Percentiles rank a stretch among this genome's conserved stretches.
Evolutionary conservation across 352 stramenopile species (phyloP).

Genomic region (Pythium volutum): DNA sequence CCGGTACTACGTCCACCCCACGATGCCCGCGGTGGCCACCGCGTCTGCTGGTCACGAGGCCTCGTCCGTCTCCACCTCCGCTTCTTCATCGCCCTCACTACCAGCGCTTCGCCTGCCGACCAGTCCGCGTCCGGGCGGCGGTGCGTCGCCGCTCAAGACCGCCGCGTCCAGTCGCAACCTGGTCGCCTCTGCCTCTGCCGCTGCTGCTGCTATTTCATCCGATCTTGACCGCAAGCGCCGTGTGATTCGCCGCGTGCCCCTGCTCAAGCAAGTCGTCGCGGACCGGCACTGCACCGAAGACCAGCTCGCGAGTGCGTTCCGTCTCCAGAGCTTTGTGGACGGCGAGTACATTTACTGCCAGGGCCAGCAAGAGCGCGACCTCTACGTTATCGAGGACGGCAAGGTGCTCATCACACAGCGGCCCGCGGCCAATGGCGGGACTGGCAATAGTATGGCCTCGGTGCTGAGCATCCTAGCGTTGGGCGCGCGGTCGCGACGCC

Average conservation of each 20-base stretch:
- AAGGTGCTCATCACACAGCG: slow-evolving; percentile 68
- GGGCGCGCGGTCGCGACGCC: background rate
- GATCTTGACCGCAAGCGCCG: slow-evolving; percentile 43
- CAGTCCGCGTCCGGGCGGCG: slow-evolving; percentile 2
- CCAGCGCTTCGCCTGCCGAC: background rate
- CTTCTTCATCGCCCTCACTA: background rate
- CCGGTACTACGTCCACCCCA: no score
- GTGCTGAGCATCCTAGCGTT: slow-evolving; percentile 5
- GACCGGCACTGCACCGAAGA: slow-evolving; percentile 45
- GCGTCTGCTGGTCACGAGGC: background rate
- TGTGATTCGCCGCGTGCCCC: slow-evolving; percentile 44
- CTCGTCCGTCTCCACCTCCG: background rate
- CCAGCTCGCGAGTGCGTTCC: slow-evolving; percentile 37
- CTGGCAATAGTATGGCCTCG: background rate
- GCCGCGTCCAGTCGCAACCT: background rate
- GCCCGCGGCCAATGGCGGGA: slow-evolving; percentile 1
- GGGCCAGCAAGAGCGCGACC: slow-evolving; percentile 46
- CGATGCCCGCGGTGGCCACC: background rate
- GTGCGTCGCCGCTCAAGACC: background rate
- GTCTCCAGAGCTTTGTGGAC: slow-evolving; percentile 34
- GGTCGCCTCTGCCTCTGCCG: no score
- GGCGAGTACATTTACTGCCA: slow-evolving; percentile 69
- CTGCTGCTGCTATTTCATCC: background rate
- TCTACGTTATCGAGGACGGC: slow-evolving; percentile 74
- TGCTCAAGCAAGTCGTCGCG: slow-evolving; percentile 46